Base-by-base conservation (phyloP, 2,329 filamentous ascomycete genomes). In the Penicillium digitatum region DNA sequence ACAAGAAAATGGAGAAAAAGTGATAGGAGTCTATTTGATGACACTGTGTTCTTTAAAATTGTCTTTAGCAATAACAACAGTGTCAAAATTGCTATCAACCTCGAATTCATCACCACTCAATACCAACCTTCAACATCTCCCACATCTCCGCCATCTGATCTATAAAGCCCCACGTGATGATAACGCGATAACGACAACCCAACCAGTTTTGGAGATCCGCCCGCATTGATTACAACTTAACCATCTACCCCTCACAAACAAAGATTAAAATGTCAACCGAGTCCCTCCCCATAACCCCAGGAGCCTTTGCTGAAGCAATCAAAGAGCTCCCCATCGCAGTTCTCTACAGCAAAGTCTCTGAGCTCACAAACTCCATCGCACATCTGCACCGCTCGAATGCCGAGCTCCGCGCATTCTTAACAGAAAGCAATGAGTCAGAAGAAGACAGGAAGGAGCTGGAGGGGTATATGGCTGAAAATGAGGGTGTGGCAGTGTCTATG, bases 341-440 rank as follows among this genome's bases (percentile, higher is more conserved):
- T 20, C 73, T 87, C 27, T 82, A 85, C 73, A 74, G 77, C 66
- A 87, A 86, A 76, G 80, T 80, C 54, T 76, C 79, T 54, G 84
- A 87, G 64, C 75, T 87, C 10, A 75, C 74, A 40, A 87, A 86
- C 73, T 81, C 78, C 55, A 81, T 86, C 63, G 68, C 74, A 2
- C 84, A 87, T 62, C 79, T 87, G 27, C 72, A 78, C 42, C 74
- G 75, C 45, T 84, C 81, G 12, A 87, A 87, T 67, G 68, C 70
- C 38, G 79, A 85, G 63, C 77, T 86, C 48, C 73, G 79, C 46
- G 74, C 77, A 6, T 85, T 79, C 62, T 65, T 78, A 24, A 55
- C 65, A 29, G 71, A 86, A 37, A 66, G 66, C 48, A 69, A 68
- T 43, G 81, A 84, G 35, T 82, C 81, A 59, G 78, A 79, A 32